Evolutionary conservation across 768 basidiomycete genomes (phyloP), one percentile per base, ranked within the genome.

Genomic region (Sporobolomyces phaffii): DNA sequence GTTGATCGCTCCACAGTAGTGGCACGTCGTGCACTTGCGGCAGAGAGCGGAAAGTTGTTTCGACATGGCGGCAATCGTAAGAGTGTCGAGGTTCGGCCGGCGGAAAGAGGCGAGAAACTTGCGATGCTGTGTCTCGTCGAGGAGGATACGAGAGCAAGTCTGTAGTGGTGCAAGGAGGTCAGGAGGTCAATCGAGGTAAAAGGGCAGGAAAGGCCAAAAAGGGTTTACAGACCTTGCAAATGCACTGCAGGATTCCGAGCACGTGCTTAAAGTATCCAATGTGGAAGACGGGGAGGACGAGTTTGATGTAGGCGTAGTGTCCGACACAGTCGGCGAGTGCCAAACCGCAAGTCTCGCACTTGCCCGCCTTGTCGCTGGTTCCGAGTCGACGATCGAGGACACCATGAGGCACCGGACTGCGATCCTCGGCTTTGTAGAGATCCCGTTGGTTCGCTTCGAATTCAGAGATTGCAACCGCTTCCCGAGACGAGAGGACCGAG

Each of bases 241-340:
- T 92, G 72, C 89, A 88, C 76, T 98, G 96, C 2, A 98, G 83
- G 70, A 98, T 88, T 29, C 84, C 84, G 65, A 98, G 91, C 22
- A 88, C 90, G 73, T 97, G 92, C 77, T 92, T 90, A 81, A 99
- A 98, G 79, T 91, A 99, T 10, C 96, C 96, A 62, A 98, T 91
- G 77, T 99, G 96, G 77, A 98, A 99, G 24, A 98, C 93, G 0
- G 96, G 96, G 24, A 99, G 86, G 36, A 88, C 86, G 47, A 99
- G 83, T 78, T 96, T 97, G 80, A 99, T 97, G 79, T 98, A 98
- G 7, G 93, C 93, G 77, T 96, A 98, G 78, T 99, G 96, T 1
- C 96, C 96, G 28, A 96, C 93, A 76, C 96, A 99, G 68, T 96
- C 91, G 4, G 91, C 89, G 33, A 90, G 86, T 22, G 84, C 86